Evolutionary conservation across 163 green algal species (phyloP), one percentile per base, ranked within the genome.

Genomic region (Dunaliella salina): DNA sequence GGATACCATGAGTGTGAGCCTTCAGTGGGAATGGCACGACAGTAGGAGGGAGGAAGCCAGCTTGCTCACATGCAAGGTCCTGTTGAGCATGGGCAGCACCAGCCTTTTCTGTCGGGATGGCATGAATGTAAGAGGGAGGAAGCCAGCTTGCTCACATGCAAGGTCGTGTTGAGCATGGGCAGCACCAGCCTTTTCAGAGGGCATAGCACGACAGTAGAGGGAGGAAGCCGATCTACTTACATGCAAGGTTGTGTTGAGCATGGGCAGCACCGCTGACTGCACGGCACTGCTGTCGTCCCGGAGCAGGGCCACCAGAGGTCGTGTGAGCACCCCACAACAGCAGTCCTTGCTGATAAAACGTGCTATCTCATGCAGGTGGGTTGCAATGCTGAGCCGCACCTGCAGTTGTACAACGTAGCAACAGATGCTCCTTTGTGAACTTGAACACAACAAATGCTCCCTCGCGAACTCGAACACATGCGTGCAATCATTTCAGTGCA

Each of bases 261-360:
- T 84, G 29, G 87, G 87, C 85, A 91, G 69, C 80, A 89, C 33
- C 17, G 87, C 87, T 0, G 75, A 59, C 67, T 88, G 82, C 72
- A 96, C 93, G 1, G 80, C 84, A 32, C 57, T 79, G 34, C 45
- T 85, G n/a, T 91, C 87, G 80, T 96, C 94, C 13, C 88, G 88
- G 83, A 96, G 83, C 86, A 96, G 87, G 15, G 86, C 75, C 33
- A 93, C 85, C 81, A 95, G 87, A 32, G 92, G 89, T 81, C 90
- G 89, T 35, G 84, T 89, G 57, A 93, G 88, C 79, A 91, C 84
- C 33, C 59, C 25, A 35, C 86, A 82, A 71, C 81, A 83, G 81
- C 86, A 83, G 25, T 91, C 90, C 22, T 85, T 88, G 59, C 90
- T 91, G 33, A 92, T 84, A 17, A 87, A 81, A 0, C 59, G n/a